phyloP scores from a whole-genome alignment of 2,329 filamentous ascomycete species.

The Pseudonectria buxi region DNA sequence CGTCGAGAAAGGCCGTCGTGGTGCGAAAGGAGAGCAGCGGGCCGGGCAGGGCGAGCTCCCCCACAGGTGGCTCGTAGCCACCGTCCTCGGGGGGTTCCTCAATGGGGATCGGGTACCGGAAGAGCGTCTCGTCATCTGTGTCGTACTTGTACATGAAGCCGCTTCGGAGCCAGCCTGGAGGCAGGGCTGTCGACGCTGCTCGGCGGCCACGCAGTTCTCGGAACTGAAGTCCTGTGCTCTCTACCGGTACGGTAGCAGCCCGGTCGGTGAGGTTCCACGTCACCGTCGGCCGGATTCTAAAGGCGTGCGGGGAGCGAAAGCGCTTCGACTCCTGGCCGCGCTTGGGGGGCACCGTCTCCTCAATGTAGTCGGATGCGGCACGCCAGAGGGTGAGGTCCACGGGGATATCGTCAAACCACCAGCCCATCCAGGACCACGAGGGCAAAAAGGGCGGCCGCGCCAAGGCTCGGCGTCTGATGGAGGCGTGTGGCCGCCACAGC shows the following conservation, averaged over 20 bases:
- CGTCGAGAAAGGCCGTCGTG: slow-evolving; percentile 32
- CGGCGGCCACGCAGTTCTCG: slow-evolving; percentile 32
- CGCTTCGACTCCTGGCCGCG: slow-evolving; percentile 27
- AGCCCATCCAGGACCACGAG: slow-evolving; percentile 43
- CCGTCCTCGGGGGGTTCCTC: slow-evolving; percentile 25
- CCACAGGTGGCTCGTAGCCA: slow-evolving; percentile 23
- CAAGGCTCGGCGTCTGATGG: slow-evolving; percentile 32
- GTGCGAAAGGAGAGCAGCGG: slow-evolving; percentile 35
- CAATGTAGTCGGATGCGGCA: slow-evolving; percentile 37
- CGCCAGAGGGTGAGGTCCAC: slow-evolving; percentile 37
- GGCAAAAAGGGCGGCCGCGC: slow-evolving; percentile 33
- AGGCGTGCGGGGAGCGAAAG: slow-evolving; percentile 30
- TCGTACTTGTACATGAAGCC: slow-evolving; percentile 33
- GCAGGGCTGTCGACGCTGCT: slow-evolving; percentile 24
- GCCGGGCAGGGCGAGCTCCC: slow-evolving; percentile 29
- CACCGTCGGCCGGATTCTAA: slow-evolving; percentile 32
- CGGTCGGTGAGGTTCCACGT: slow-evolving; percentile 36
- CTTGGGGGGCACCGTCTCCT: slow-evolving; percentile 27
- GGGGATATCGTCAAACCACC: slow-evolving; percentile 39
- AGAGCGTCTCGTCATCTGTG: slow-evolving; percentile 32
- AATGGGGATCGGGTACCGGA: slow-evolving; percentile 37
- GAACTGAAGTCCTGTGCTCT: slow-evolving; percentile 32
- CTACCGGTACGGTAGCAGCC: slow-evolving; percentile 26
- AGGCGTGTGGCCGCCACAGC: slow-evolving; percentile 38
- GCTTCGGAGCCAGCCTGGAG: slow-evolving; percentile 33